These are phyloP conservation scores for Mucor plumbeus DNA, from an alignment of 371 early-diverging fungal genomes.

Conservation along the genomic window DNA sequence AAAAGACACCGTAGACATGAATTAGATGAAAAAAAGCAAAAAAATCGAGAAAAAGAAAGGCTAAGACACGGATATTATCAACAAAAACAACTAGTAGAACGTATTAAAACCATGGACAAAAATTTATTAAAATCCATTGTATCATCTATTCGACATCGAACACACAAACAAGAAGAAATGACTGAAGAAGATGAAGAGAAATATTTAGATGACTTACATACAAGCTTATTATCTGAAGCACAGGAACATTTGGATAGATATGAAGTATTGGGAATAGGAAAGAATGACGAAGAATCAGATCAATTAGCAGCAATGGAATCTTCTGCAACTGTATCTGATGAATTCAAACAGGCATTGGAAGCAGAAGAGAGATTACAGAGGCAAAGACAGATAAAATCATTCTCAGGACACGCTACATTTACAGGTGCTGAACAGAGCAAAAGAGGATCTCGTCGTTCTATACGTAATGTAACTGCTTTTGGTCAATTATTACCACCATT, in stretches of 20 bases:
- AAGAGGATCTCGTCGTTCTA: constrained; percentile 35
- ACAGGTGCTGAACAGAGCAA: constrained; percentile 23
- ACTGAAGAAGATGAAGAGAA: constrained; percentile 19
- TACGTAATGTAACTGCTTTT: constrained; percentile 51
- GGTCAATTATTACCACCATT: constrained; percentile 56
- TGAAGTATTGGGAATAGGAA: constrained; percentile 55
- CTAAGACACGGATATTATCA: constrained; percentile 68
- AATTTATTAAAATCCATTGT: constrained; percentile 43
- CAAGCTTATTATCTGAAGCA: constrained; percentile 55
- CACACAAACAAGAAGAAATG: constrained; percentile 15
- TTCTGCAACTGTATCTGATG: not conserved
- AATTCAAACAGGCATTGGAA: constrained; percentile 22
- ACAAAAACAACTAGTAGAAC: constrained; percentile 64
- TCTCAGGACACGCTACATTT: constrained; percentile 31
- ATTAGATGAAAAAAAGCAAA: constrained; percentile 67
- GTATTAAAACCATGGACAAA: constrained; percentile 58
- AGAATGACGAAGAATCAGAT: constrained; percentile 9
- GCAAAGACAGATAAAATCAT: constrained; percentile 27
- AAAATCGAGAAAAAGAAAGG: constrained; percentile 70
- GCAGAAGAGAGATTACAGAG: constrained; percentile 19
- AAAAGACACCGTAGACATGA: constrained; percentile 68
- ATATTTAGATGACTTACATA: constrained; percentile 50
- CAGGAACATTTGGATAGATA: constrained; percentile 57
- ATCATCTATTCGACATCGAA: constrained; percentile 43
- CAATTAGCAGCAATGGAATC: not conserved